Conservation (phyloP, 2,329 filamentous ascomycete genomes). For the Colletotrichum australisinense region DNA sequence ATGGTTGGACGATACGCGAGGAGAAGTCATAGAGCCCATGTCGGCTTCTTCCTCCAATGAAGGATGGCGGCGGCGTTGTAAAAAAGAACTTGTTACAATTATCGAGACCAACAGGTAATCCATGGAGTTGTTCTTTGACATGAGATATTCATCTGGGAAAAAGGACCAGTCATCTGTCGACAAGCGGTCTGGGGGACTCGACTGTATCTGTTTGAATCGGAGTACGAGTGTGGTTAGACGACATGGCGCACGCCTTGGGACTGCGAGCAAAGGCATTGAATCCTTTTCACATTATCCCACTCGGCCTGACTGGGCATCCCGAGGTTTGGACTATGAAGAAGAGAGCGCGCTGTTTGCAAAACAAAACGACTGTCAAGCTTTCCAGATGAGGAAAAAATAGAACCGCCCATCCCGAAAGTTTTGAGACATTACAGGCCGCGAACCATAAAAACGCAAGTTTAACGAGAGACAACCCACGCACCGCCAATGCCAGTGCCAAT, state of each 20-base stretch:
- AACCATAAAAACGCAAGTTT: constrained; percentile 25
- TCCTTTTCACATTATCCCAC: not conserved
- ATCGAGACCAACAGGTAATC: constrained; percentile 25
- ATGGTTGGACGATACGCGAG: constrained; percentile 27
- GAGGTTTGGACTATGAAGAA: not conserved
- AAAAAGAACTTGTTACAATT: constrained; percentile 36
- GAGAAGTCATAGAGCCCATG: constrained; percentile 8
- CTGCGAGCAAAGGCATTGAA: not conserved
- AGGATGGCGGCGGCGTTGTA: constrained; percentile 34
- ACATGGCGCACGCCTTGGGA: not conserved
- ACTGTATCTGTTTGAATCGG: not conserved
- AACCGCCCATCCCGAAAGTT: constrained; percentile 16
- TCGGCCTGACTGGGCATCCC: not conserved
- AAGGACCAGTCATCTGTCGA: not conserved
- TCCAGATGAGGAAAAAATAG: constrained; percentile 25
- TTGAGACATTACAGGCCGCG: constrained; percentile 29
- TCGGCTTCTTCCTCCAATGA: constrained; percentile 9
- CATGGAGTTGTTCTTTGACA: constrained; percentile 10
- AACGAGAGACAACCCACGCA: constrained; percentile 31
- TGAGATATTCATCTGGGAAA: not conserved
- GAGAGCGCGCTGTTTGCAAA: constrained; percentile 28
- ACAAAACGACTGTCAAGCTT: not conserved
- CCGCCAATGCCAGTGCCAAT: constrained; percentile 23
- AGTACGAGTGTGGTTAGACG: constrained; percentile 11
- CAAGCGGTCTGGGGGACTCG: constrained; percentile 2